phyloP scores from a whole-genome alignment of 2,329 filamentous ascomycete genomes.

The Aureobasidium sp. region DNA sequence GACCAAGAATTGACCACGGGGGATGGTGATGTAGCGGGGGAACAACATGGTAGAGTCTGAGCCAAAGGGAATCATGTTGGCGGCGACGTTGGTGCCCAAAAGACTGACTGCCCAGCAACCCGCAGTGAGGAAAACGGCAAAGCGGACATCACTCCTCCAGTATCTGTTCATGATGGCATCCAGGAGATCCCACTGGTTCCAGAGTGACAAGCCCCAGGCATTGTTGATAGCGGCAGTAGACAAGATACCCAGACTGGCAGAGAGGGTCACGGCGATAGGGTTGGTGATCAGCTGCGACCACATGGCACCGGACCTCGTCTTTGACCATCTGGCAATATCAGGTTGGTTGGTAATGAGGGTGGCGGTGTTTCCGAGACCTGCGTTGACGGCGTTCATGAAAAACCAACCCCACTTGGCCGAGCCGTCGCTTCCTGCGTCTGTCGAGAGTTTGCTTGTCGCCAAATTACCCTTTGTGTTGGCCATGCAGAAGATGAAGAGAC shows the following conservation, averaged over 20 bases:
- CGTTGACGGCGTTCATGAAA: slow-evolving; percentile 36
- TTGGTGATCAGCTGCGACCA: slow-evolving; percentile 39
- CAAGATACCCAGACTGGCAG: slow-evolving; percentile 40
- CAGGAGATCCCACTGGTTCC: slow-evolving; percentile 31
- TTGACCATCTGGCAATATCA: slow-evolving; percentile 39
- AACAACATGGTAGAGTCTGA: slow-evolving; percentile 35
- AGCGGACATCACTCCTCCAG: slow-evolving; percentile 30
- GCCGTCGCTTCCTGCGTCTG: background rate
- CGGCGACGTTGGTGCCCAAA: slow-evolving; percentile 33
- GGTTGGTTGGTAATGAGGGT: slow-evolving; percentile 46
- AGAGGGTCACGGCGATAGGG: slow-evolving; percentile 37
- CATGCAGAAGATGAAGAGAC: slow-evolving; percentile 37
- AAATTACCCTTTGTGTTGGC: slow-evolving; percentile 33
- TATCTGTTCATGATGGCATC: slow-evolving; percentile 30
- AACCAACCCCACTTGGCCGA: slow-evolving; percentile 28
- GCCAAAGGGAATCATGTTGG: slow-evolving; percentile 30
- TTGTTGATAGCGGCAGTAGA: slow-evolving; percentile 40
- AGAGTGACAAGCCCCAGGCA: slow-evolving; percentile 32
- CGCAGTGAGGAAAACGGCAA: slow-evolving; percentile 35
- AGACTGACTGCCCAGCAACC: slow-evolving; percentile 32
- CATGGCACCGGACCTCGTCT: slow-evolving; percentile 34
- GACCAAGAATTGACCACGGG: slow-evolving; percentile 30
- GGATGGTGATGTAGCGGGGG: slow-evolving; percentile 44
- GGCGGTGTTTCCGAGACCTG: slow-evolving; percentile 44
- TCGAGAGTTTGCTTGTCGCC: slow-evolving; percentile 20